Percentiles rank a stretch among this genome's conserved stretches.
Evolutionary conservation across 2,329 filamentous ascomycete species (phyloP).

Genomic region (Penicillium sp.): DNA sequence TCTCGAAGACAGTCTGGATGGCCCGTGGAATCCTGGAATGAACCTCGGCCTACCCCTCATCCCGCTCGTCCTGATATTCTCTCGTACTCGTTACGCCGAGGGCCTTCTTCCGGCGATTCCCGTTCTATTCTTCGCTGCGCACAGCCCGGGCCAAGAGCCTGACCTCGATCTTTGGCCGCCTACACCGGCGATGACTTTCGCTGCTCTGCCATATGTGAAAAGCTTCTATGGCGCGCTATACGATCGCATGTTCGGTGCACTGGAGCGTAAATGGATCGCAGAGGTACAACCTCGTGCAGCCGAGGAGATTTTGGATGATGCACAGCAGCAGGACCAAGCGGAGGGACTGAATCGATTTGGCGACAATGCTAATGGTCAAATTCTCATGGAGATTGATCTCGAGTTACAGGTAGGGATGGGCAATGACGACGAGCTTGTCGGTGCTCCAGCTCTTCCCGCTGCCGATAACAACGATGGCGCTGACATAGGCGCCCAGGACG

Average conservation of each 20-base stretch:
- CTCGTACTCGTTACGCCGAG: constrained; percentile 64
- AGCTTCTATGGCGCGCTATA: constrained; percentile 65
- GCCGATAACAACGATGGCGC: constrained; percentile 20
- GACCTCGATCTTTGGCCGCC: constrained; percentile 66
- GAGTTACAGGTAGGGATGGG: constrained; percentile 53
- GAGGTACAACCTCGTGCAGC: constrained; percentile 61
- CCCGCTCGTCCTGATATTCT: constrained; percentile 66
- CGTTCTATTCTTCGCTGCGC: constrained; percentile 54
- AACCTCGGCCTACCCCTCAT: constrained; percentile 67
- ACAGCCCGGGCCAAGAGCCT: constrained; percentile 45
- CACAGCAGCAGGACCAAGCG: constrained; percentile 35
- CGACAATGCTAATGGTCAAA: constrained; percentile 39
- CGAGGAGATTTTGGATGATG: constrained; percentile 37
- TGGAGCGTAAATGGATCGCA: constrained; percentile 61
- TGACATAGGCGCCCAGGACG: constrained; percentile 29
- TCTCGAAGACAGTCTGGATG: constrained; percentile 42
- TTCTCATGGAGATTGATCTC: constrained; percentile 51
- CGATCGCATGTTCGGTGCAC: constrained; percentile 56
- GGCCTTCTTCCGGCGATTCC: constrained; percentile 63
- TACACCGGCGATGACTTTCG: constrained; percentile 64
- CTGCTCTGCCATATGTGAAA: constrained; percentile 65
- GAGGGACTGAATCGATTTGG: constrained; percentile 28
- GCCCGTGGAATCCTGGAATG: constrained; percentile 50
- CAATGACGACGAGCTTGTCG: constrained; percentile 42
- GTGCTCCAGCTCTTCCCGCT: constrained; percentile 27